Evolutionary conservation across 2,329 filamentous ascomycete genomes (phyloP).

Genomic region (Passalora sequoiae): DNA sequence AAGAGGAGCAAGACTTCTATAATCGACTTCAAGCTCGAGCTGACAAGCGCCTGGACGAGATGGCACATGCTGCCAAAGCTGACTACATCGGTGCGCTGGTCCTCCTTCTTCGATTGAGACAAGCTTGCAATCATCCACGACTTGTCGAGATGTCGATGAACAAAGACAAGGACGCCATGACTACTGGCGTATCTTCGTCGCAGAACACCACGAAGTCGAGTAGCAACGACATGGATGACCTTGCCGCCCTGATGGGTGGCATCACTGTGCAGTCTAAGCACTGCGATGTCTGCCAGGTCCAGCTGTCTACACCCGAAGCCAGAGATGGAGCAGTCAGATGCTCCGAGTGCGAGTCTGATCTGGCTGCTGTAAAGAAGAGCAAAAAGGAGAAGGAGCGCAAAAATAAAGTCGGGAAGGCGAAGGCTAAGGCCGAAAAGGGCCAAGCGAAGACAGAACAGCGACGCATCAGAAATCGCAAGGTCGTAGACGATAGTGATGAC

Average conservation of each 20-base stretch:
- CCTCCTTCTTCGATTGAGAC: constrained; percentile 79
- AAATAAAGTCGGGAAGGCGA: constrained; percentile 24
- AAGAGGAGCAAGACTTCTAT: constrained; percentile 80
- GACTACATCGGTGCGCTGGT: constrained; percentile 94
- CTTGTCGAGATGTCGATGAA: constrained; percentile 79
- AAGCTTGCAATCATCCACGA: constrained; percentile 91
- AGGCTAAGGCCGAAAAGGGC: constrained; percentile 18
- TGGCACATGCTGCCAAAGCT: constrained; percentile 71
- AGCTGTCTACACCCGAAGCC: constrained; percentile 56
- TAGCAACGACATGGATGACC: constrained; percentile 67
- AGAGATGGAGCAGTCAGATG: constrained; percentile 57
- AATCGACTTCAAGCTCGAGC: constrained; percentile 75
- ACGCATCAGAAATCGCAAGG: constrained; percentile 47
- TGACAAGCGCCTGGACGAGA: constrained; percentile 77
- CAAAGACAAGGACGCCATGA: constrained; percentile 79
- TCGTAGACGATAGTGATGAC: constrained; percentile 61
- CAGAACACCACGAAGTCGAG: constrained; percentile 42
- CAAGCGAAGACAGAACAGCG: constrained; percentile 32
- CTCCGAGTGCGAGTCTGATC: constrained; percentile 66
- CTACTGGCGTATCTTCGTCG: constrained; percentile 48
- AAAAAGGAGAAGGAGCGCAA: constrained; percentile 36
- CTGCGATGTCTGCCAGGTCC: constrained; percentile 76
- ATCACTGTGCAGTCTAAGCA: constrained; percentile 72
- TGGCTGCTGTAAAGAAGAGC: constrained; percentile 55
- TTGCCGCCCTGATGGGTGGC: constrained; percentile 81